A percentile compares a stretch with the other conserved stretches of the same genome.
Conservation (phyloP, 2,329 filamentous ascomycete species). For the Epichloe aotearoae region DNA sequence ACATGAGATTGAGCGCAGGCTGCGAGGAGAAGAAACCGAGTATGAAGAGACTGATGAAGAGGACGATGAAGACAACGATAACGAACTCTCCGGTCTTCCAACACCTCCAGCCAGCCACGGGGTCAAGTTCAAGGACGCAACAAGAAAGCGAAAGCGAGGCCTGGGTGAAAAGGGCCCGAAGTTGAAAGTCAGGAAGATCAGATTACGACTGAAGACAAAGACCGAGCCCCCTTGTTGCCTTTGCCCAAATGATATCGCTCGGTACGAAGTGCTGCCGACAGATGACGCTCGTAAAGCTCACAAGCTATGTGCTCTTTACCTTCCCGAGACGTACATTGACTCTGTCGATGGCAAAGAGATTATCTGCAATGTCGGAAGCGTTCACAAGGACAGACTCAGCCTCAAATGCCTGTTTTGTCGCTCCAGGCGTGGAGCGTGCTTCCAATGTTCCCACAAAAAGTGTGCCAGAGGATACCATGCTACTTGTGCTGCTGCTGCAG, state of each 20-base stretch:
- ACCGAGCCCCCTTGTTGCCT: conserved; percentile 78
- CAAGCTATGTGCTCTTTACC: conserved; percentile 77
- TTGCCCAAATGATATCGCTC: conserved; percentile 80
- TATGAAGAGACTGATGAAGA: conserved; percentile 62
- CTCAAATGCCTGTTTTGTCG: conserved; percentile 93
- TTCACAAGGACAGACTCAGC: conserved; percentile 76
- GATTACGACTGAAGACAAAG: conserved; percentile 58
- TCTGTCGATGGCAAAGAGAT: conserved; percentile 56
- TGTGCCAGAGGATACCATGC: conserved; percentile 89
- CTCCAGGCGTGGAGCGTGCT: conserved; percentile 87
- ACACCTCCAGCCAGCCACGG: conserved; percentile 66
- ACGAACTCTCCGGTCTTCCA: conserved; percentile 54
- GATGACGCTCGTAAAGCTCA: conserved; percentile 82
- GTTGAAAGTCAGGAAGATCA: conserved; percentile 63
- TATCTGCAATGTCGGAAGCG: conserved; percentile 65
- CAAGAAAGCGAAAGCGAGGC: conserved; percentile 46
- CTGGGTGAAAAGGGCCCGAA: conserved; percentile 25
- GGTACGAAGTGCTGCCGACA: conserved; percentile 70
- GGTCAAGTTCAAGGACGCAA: conserved; percentile 47
- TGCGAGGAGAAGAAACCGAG: conserved; percentile 78
- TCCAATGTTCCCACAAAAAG: conserved; percentile 92
- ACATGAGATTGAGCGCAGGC: conserved; percentile 84
- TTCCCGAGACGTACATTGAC: conserved; percentile 82
- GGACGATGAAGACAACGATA: conserved; percentile 48
- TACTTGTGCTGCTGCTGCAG: conserved; percentile 83